phyloP scores from a whole-genome alignment of 2,329 filamentous ascomycete species.

The Fusarium transvaalense region DNA sequence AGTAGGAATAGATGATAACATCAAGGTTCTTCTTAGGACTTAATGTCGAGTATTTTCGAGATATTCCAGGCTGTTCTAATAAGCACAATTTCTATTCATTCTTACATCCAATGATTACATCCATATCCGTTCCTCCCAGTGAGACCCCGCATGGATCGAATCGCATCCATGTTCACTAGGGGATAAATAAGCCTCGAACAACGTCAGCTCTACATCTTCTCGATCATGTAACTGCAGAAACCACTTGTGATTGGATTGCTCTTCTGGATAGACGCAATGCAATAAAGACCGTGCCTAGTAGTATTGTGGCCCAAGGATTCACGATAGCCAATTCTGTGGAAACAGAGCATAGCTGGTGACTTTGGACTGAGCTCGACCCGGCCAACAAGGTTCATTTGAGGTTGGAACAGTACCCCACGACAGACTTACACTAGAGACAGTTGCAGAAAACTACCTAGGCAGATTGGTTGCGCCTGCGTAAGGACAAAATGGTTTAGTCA shows the following conservation, averaged over 20 bases:
- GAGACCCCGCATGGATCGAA: conserved; percentile 6
- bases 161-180: neutral
- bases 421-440: no score
- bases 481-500: no score
- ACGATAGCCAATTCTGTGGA: no score
- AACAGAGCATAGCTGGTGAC: no score
- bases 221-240: neutral
- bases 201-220: conserved; percentile 4
- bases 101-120: neutral
- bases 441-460: no score
- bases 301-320: no score
- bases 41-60: neutral
- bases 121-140: neutral
- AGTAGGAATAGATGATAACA: neutral
- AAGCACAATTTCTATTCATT: no score
- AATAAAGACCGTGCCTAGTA: no score
- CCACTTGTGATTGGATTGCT: neutral
- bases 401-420: no score
- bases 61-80: neutral
- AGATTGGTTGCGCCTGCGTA: no score
- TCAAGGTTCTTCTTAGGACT: neutral
- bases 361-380: no score
- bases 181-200: conserved; percentile 7
- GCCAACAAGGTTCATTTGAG: no score
- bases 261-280: neutral